Evolutionary conservation across 495 filamentous ascomycete genomes (phyloP), one percentile per base, ranked within the genome.

Genomic region (Penicillium canescens): DNA sequence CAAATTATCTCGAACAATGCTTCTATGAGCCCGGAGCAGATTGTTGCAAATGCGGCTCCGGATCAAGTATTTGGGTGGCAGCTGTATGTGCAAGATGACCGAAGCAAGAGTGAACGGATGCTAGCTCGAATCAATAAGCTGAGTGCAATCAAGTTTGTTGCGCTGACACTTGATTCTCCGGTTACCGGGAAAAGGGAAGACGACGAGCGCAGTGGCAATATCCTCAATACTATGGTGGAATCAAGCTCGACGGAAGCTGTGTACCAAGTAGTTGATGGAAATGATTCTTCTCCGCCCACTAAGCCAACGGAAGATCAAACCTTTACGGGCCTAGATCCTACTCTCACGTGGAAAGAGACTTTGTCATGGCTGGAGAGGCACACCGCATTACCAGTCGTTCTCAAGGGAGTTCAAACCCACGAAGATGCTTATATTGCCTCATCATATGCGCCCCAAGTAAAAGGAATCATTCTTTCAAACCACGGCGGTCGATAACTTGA

Each of bases 381-480:
- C 50, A 96, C 92, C 2, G 59, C 78, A 21, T 65, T 93, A 42
- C 92, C 92, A 0, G 89, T 96, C 50, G 82, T 96, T 53, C 77
- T 96, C 49, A 96, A 96, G 76, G 92, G 92, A 11, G 57, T 96
- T 3, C 92, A 96, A 67, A 94, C 92, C 0, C 90, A 96, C 59
- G 91, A 96, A 67, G 92, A 96, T 66, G 91, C 89, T 0, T 89
- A 86, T 58, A 74, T 95, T 43, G 91, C 91, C 8, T 79, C 81
- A 3, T 73, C 81, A 44, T 79, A 89, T 56, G 75, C 83, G 23
- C 83, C 87, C 2, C 83, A 86, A 60, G 81, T 95, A 28, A 79
- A 77, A 57, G 91, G 82, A 0, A 86, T 96, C 26, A 87, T 95
- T 44, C 69, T 96, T 13, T 91, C 87, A 23, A 96, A 96, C 59